A percentile compares a stretch with the other conserved stretches of the same genome.
Evolutionary conservation across 495 filamentous ascomycete species (phyloP).

Genomic region (Lasiosphaeriaceae sp.): DNA sequence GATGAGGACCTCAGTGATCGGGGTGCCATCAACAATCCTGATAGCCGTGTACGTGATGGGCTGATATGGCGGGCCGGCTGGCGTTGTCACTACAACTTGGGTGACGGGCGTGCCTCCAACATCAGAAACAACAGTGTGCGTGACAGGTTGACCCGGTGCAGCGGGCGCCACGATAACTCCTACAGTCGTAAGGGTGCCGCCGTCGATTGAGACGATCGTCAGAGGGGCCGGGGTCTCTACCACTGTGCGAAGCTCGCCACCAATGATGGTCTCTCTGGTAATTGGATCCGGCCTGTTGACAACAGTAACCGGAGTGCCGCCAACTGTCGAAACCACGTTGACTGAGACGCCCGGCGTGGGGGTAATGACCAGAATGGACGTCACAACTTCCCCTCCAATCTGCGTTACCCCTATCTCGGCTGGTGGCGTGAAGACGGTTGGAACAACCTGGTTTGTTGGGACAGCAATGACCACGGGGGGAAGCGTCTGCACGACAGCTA

Average conservation of each 20-base stretch:
- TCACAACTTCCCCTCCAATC: constrained; percentile 19
- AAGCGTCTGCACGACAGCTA: constrained; percentile 14
- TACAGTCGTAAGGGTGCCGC: constrained; percentile 13
- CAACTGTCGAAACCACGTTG: constrained; percentile 13
- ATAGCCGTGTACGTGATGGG: constrained; percentile 19
- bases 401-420: constrained; percentile 13
- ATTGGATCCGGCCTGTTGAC: constrained; percentile 14
- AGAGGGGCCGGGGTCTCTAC: constrained; percentile 19
- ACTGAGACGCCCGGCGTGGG: constrained; percentile 6
- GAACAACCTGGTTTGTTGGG: constrained; percentile 11
- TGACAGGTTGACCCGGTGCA: constrained; percentile 12
- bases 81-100: constrained; percentile 13
- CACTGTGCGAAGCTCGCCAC: constrained; percentile 14
- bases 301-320: constrained; percentile 16
- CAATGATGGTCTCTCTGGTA: constrained; percentile 12
- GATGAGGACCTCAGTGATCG: constrained; percentile 12
- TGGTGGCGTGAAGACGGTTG: constrained; percentile 12
- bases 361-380: constrained; percentile 22
- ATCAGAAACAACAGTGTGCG: constrained; percentile 13
- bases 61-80: constrained; percentile 8
- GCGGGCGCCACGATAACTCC: constrained; percentile 6
- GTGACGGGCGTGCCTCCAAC: constrained; percentile 16
- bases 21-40: constrained; percentile 14
- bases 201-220: constrained; percentile 11
- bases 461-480: constrained; percentile 17